Conservation (phyloP, 768 basidiomycete genomes). For the Holtermannia corniformis region DNA sequence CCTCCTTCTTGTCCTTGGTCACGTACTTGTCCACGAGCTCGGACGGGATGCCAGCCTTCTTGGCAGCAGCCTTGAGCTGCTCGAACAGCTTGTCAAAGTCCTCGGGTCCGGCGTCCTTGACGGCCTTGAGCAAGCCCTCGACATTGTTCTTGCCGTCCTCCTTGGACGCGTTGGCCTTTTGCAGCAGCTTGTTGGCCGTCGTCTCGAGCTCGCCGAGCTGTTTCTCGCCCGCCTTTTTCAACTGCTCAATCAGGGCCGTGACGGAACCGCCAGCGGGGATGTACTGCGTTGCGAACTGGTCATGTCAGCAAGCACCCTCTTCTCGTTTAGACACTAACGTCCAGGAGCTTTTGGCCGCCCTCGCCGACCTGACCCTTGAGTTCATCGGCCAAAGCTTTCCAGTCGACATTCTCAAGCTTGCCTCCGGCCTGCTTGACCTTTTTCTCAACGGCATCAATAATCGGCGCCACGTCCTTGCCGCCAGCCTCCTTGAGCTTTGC, state of each 20-base stretch:
- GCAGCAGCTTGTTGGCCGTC: constrained; percentile 31
- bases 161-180: constrained; percentile 30
- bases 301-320: background rate
- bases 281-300: background rate
- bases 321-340: constrained; percentile 19
- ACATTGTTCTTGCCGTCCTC: constrained; percentile 36
- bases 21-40: constrained; percentile 33
- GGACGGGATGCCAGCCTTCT: constrained; percentile 37
- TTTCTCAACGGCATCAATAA: constrained; percentile 34
- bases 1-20: constrained; percentile 7
- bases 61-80: constrained; percentile 38
- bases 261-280: constrained; percentile 21
- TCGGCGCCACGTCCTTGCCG: constrained; percentile 34
- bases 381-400: constrained; percentile 29
- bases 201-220: constrained; percentile 34
- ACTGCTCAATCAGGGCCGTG: constrained; percentile 27
- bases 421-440: constrained; percentile 36
- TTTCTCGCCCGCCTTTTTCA: constrained; percentile 34
- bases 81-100: constrained; percentile 36
- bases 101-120: constrained; percentile 36
- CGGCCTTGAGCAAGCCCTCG: constrained; percentile 32
- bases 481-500: constrained; percentile 36
- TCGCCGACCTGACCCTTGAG: constrained; percentile 33
- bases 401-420: constrained; percentile 36
- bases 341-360: constrained; percentile 27